Evolutionary conservation across 1,139 yeast genomes (phyloP), one percentile per base, ranked within the genome.

Genomic region (Yarrowia galli): DNA sequence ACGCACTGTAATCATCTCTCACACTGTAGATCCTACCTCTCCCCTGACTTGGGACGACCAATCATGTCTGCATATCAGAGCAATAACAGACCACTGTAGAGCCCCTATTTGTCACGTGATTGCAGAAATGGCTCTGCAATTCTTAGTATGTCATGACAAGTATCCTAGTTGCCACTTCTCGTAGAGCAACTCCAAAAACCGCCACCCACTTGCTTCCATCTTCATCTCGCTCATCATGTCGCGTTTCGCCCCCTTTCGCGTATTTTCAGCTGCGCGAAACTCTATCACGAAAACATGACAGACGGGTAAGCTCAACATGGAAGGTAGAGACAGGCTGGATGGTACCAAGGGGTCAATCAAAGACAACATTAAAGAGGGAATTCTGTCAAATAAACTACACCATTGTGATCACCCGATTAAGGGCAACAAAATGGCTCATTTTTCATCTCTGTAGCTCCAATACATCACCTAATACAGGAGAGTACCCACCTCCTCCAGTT

Each of bases 231-330:
- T 48, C 38, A 15, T 10, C 58, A 22, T 15, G 22, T 53, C 58
- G 58, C 60, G 60, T 16, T 49, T 53, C 16, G 10, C 58, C 58
- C 56, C 58, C 58, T 54, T 38, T 54, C 60, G 60, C 60, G 60
- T 54, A 23, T 53, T 53, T 35, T 54, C 61, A 38, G 61, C 35
- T n/a, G 61, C 61, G 46, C 61, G 48, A 54, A 54, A 54, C 61
- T 15, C 18, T 54, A 54, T 54, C 48, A 25, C 61, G 61, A 54
- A 54, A 54, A 54, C 48, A 40, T 54, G 61, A 38, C 46, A 54
- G 43, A 23, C 25, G 43, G 20, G 56, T 28, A 35, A 53, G 20
- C 32, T 16, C 28, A 22, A 51, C 42, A 35, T 32, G 32, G 32
- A 28, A 3, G 28, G 28, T 25, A 25, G 28, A 25, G 28, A 7